Conservation (phyloP, 768 basidiomycete species). For the Termitomyces sp. region DNA sequence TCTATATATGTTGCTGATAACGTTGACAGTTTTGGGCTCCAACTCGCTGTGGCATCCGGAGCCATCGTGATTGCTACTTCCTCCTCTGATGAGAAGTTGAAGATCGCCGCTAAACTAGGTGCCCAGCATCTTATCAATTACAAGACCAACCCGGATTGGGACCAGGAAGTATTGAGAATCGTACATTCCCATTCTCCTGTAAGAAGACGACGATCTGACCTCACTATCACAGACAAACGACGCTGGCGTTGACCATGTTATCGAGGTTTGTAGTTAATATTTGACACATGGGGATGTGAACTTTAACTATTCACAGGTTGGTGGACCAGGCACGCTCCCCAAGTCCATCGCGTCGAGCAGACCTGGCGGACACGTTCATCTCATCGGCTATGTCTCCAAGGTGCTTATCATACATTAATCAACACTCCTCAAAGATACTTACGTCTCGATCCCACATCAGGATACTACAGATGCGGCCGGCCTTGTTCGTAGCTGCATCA, state of each 20-base stretch:
- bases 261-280: slow-evolving; percentile 26
- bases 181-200: slow-evolving; percentile 23
- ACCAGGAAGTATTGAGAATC: slow-evolving; percentile 44
- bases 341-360: slow-evolving; percentile 38
- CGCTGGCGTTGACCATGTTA: slow-evolving; percentile 33
- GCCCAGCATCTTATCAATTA: slow-evolving; percentile 61
- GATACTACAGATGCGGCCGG: slow-evolving; percentile 21
- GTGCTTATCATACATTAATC: slow-evolving; percentile 19
- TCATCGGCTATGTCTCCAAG: slow-evolving; percentile 50
- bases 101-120: slow-evolving; percentile 48
- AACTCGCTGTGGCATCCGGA: slow-evolving; percentile 60
- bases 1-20: not conserved
- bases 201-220: slow-evolving; percentile 9
- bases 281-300: not conserved
- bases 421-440: not conserved
- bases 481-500: slow-evolving; percentile 29
- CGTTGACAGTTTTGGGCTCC: slow-evolving; percentile 45
- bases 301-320: slow-evolving; percentile 38
- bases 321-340: slow-evolving; percentile 47
- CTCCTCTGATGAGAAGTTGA: slow-evolving; percentile 61
- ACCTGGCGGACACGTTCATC: slow-evolving; percentile 40
- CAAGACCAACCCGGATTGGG: slow-evolving; percentile 54
- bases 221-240: slow-evolving; percentile 31
- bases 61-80: slow-evolving; percentile 66
- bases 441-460: slow-evolving; percentile 5